These are phyloP conservation scores for Malassezia arunalokei DNA, from an alignment of 1,284 basidiomycete species.

Conservation along the genomic window DNA sequence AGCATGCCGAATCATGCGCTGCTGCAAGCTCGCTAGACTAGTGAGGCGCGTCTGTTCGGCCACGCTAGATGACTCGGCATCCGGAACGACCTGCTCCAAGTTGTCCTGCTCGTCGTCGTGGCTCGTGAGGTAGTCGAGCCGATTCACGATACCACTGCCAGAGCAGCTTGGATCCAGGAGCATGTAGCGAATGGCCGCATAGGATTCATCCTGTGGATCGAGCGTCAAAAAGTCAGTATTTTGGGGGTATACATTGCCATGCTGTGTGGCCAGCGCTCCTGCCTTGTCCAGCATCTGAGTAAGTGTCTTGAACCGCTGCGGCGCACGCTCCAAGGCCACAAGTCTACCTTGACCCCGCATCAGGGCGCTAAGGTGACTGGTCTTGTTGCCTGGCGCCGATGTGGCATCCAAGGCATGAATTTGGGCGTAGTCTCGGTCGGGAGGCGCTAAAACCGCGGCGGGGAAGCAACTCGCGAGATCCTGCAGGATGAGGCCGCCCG, in stretches of 20 bases:
- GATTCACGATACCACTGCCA: slow-evolving; percentile 37
- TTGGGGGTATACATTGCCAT: slow-evolving; percentile 22
- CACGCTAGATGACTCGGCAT: slow-evolving; percentile 6
- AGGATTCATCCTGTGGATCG: slow-evolving; percentile 14
- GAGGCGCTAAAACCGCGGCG: slow-evolving; percentile 55
- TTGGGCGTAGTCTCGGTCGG: not conserved
- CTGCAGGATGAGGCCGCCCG: slow-evolving; percentile 78
- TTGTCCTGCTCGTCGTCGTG: slow-evolving; percentile 16
- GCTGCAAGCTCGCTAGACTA: slow-evolving; percentile 51
- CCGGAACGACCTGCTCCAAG: slow-evolving; percentile 3
- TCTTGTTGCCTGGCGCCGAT: slow-evolving; percentile 96
- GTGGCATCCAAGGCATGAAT: slow-evolving; percentile 73
- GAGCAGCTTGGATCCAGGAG: slow-evolving; percentile 39
- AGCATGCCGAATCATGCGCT: slow-evolving; percentile 85
- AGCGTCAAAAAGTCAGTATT: slow-evolving; percentile 31
- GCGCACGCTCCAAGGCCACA: slow-evolving; percentile 31
- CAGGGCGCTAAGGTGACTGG: slow-evolving; percentile 76
- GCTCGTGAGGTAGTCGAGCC: slow-evolving; percentile 28
- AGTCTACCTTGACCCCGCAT: slow-evolving; percentile 18
- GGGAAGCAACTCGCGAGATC: slow-evolving; percentile 98
- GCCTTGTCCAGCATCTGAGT: slow-evolving; percentile 16
- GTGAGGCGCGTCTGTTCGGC: slow-evolving; percentile 9
- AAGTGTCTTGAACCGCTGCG: slow-evolving; percentile 19
- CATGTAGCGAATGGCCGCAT: slow-evolving; percentile 25
- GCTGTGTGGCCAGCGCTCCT: slow-evolving; percentile 5